phyloP scores from a whole-genome alignment of 2,329 filamentous ascomycete genomes.

The Colletotrichum eremochloae region DNA sequence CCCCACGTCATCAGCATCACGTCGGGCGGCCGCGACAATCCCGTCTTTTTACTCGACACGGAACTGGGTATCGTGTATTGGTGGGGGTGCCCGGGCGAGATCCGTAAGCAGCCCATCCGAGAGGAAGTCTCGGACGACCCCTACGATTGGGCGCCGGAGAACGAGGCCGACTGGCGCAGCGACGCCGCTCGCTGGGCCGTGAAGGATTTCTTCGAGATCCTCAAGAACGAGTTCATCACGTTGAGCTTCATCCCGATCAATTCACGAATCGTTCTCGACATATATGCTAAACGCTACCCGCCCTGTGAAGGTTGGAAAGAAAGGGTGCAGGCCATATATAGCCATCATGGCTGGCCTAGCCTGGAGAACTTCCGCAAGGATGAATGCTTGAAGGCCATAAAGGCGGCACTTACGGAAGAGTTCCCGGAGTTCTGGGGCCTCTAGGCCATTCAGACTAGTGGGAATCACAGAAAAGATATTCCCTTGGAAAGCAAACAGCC shows the following conservation, averaged over 20 bases:
- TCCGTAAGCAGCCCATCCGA: conserved; percentile 7
- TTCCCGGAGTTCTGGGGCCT: background rate
- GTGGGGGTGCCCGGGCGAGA: conserved; percentile 39
- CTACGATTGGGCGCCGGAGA: conserved; percentile 17
- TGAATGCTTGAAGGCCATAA: conserved; percentile 45
- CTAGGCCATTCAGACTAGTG: background rate
- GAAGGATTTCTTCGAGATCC: conserved; percentile 47
- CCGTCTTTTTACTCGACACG: conserved; percentile 46
- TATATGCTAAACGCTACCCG: conserved; percentile 8
- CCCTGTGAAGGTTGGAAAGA: conserved; percentile 30
- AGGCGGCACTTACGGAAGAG: conserved; percentile 4
- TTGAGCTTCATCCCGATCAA: conserved; percentile 45
- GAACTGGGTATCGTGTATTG: conserved; percentile 47
- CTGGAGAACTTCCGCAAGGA: conserved; percentile 44
- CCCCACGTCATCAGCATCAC: conserved; percentile 43
- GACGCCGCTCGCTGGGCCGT: conserved; percentile 44
- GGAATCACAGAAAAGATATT: background rate
- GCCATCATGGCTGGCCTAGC: conserved; percentile 46
- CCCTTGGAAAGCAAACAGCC: background rate
- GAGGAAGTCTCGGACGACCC: conserved; percentile 25
- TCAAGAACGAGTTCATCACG: conserved; percentile 45
- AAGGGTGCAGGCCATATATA: conserved; percentile 45
- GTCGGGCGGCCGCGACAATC: conserved; percentile 29
- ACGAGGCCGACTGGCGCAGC: conserved; percentile 46
- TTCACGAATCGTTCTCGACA: background rate